Base-by-base conservation (phyloP, 352 stramenopile genomes). In the Halophytophthora polymorphica region DNA sequence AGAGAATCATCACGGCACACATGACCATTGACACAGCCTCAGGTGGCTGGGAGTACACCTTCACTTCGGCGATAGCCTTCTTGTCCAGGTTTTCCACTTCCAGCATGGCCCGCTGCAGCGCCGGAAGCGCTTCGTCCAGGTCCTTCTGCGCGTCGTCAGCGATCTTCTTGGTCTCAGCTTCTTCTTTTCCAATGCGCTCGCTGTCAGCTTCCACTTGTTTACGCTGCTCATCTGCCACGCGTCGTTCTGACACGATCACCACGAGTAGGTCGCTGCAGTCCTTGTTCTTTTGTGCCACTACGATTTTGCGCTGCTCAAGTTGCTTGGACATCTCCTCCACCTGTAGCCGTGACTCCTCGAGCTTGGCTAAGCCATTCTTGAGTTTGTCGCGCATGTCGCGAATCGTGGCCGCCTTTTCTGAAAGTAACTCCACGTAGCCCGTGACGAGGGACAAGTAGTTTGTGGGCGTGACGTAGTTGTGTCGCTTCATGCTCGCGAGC, bases 71-170 rank as follows among this genome's bases (percentile, higher is more conserved):
- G 41, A 98, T 97, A 1, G 88, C 73, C 45, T 88, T 93, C 67
- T 98, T 98, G 57, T 98, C 93, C 1, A 98, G 76, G 46, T 97
- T 96, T 48, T 98, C 90, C 13, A 98, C 93, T 53, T 98, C 93
- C 15, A 58, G 48, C 86, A 98, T 97, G 8, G 95, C 95, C 1
- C 83, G 77, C 53, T 98, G 86, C 2, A 98, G 68, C 15, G 90
- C 92, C 8, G 95, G 95, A 15, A 98, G 70, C 7, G 95, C 95
- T 53, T 98, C 88, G 15, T 96, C 89, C 11, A 98, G 67, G 64
- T 98, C 95, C n/a, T 90, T 90, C 51, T 98, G 84, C 0, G 94
- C 94, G 51, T 98, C 95, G 29, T 97, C 86, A 8, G 92, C 90
- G 49, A 98, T 98, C 18, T 93, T 90, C 63, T 97, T 95, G 2